Conservation (phyloP, 805 yeast species). For the Allodekkera sacchari region DNA sequence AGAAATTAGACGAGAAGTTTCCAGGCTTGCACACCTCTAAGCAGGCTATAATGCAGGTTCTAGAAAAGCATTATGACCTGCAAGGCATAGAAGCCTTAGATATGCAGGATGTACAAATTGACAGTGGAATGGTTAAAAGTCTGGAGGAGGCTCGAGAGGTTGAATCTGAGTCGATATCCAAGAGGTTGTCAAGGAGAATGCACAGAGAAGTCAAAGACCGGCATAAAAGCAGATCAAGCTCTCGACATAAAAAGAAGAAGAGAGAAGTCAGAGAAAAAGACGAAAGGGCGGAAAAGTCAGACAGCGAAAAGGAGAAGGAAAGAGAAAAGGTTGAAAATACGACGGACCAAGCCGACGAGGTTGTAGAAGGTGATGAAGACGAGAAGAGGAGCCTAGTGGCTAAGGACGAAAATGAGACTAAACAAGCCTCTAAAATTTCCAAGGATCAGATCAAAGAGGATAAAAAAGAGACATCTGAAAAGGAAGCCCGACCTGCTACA, state of each 20-base stretch:
- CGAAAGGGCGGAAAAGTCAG: conserved; percentile 1
- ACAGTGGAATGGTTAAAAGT: not conserved
- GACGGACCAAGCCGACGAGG: no score
- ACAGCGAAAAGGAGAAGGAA: not conserved
- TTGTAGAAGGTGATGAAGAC: no score
- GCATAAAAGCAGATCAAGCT: not conserved
- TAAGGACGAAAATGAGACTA: not conserved
- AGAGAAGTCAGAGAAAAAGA: conserved; percentile 1
- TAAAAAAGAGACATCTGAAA: not conserved
- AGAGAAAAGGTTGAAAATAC: no score
- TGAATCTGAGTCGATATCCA: conserved; percentile 2
- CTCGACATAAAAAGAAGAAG: no score
- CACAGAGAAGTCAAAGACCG: conserved; percentile 1
- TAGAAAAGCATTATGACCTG: conserved; percentile 21
- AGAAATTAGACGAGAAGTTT: conserved; percentile 13
- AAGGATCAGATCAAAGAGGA: not conserved
- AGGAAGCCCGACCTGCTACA: no score
- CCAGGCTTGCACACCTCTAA: conserved; percentile 8
- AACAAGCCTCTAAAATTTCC: not conserved
- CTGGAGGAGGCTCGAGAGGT: not conserved
- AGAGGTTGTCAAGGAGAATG: not conserved
- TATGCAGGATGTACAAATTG: conserved; percentile 5
- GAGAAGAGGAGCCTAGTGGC: no score
- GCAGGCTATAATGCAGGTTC: conserved; percentile 10
- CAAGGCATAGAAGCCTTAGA: conserved; percentile 19